Percentiles rank a stretch among this genome's conserved stretches.
phyloP scores from a whole-genome alignment of 305 asterid genomes.

The Plantago coronopus region DNA sequence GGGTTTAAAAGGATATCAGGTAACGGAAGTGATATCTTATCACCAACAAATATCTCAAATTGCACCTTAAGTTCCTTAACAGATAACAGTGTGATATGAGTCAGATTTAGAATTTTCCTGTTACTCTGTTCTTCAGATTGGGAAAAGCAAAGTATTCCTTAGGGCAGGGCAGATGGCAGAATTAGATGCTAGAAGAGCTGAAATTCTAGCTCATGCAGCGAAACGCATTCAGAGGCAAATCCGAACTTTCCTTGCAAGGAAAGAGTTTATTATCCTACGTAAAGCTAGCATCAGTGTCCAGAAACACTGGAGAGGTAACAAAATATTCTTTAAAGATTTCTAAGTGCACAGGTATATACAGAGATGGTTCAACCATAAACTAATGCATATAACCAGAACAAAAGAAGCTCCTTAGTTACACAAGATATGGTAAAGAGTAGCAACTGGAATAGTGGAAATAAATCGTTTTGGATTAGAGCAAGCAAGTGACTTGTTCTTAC shows the following conservation, averaged over 20 bases:
- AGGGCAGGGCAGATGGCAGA: constrained; percentile 99
- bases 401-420: background rate
- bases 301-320: constrained; percentile 87
- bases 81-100: background rate
- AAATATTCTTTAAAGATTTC: background rate
- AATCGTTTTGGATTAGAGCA: background rate
- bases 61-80: background rate
- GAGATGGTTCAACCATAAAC: background rate
- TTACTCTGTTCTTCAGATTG: constrained; percentile 51
- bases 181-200: constrained; percentile 90
- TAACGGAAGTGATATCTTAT: constrained; percentile 24
- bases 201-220: constrained; percentile 77
- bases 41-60: background rate
- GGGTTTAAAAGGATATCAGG: constrained; percentile 94
- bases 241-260: constrained; percentile 66
- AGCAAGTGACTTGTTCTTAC: background rate
- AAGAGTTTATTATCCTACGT: constrained; percentile 61
- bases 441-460: too few relatives aligned
- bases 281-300: constrained; percentile 66
- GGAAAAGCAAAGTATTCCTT: constrained; percentile 90
- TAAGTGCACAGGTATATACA: background rate
- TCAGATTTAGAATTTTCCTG: background rate
- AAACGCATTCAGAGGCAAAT: constrained; percentile 83
- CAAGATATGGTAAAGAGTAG: background rate
- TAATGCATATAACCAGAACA: background rate